phyloP scores from a whole-genome alignment of 176 grass and related monocot genomes.

The Rhynchospora pubera region DNA sequence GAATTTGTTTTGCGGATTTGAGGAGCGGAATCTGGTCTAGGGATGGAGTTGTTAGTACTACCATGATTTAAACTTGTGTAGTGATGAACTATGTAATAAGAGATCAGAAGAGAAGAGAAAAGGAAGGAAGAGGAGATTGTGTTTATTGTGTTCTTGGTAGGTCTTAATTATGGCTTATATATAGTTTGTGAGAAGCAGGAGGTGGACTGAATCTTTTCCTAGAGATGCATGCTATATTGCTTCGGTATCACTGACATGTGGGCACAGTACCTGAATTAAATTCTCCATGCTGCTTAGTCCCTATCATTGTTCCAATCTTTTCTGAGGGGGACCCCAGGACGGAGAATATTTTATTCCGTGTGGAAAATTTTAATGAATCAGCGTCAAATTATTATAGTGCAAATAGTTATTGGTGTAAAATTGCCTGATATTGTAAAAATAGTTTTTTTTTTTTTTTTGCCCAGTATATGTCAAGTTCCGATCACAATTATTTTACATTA shows the following conservation, averaged over 20 bases:
- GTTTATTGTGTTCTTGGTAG: neutral
- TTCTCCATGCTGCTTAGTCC: neutral
- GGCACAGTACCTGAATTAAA: neutral
- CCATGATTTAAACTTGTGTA: constrained; percentile 28
- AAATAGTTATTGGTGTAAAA: too few species aligned
- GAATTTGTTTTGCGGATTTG: constrained; percentile 2
- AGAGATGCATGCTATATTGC: neutral
- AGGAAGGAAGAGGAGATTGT: neutral
- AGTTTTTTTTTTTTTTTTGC: too few species aligned
- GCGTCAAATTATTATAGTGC: too few species aligned
- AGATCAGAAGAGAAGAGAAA: neutral
- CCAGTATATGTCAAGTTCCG: too few species aligned
- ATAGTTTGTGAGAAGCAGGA: neutral
- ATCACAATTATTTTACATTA: too few species aligned
- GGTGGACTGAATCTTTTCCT: neutral
- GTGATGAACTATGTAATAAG: neutral
- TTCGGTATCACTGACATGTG: neutral
- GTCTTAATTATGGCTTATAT: neutral
- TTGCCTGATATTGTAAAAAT: too few species aligned
- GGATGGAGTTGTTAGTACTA: constrained; percentile 40
- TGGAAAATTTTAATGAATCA: neutral
- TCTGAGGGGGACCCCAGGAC: neutral
- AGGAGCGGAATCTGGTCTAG: constrained; percentile 57
- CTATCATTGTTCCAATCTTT: constrained; percentile 7
- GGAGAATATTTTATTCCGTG: neutral